Conservation (phyloP, 257 asterid species). For the Lavandula angustifolia region DNA sequence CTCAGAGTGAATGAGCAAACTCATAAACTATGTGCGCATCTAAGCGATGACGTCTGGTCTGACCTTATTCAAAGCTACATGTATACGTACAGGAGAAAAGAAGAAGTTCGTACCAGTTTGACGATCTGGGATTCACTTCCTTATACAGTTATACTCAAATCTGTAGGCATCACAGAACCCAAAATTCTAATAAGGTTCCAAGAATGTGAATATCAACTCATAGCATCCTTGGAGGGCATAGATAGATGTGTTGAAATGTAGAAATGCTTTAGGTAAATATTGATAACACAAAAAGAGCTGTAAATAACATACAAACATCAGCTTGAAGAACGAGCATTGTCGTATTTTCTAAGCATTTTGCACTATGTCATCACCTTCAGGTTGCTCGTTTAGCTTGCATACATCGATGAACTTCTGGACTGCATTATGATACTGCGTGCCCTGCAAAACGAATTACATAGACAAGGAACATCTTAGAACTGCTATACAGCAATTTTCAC, state of each 20-base stretch:
- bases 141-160: slow-evolving; percentile 1
- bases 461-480: slow-evolving; percentile 9
- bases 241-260: too few relatives aligned
- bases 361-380: slow-evolving; percentile 15
- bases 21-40: too few relatives aligned
- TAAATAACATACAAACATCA: background rate
- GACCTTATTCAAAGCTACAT: too few relatives aligned
- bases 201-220: background rate
- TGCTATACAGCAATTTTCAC: too few relatives aligned
- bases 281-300: slow-evolving; percentile 10
- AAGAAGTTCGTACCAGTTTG: slow-evolving; percentile 1
- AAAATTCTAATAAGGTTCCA: slow-evolving; percentile 1
- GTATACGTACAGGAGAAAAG: too few relatives aligned
- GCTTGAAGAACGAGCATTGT: slow-evolving; percentile 6
- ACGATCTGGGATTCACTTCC: slow-evolving; percentile 19
- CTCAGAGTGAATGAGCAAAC: too few relatives aligned
- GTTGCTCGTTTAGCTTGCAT: slow-evolving; percentile 72
- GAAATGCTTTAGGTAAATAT: background rate
- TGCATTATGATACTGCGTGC: slow-evolving; percentile 90
- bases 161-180: slow-evolving; percentile 13
- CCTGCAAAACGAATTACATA: slow-evolving; percentile 49
- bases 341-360: slow-evolving; percentile 6
- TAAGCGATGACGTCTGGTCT: too few relatives aligned
- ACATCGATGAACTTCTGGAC: slow-evolving; percentile 84
- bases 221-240: too few relatives aligned